These are phyloP conservation scores for Syncephalis plumigaleata DNA, from an alignment of 371 early-diverging fungal genomes.

Conservation along the genomic window DNA sequence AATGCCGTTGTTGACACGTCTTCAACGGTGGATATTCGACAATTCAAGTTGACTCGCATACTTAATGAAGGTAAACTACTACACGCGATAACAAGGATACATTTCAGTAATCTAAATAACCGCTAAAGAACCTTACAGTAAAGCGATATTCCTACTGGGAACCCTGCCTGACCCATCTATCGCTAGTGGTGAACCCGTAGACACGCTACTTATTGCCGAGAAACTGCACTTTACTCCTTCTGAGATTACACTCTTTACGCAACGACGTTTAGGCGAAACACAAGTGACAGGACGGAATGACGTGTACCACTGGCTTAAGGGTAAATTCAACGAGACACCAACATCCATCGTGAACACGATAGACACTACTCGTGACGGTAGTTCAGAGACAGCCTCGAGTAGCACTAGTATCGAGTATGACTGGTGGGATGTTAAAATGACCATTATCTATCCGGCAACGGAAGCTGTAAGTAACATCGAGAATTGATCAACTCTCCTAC, in stretches of 20 bases:
- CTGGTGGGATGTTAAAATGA: conserved; percentile 28
- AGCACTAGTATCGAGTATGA: neutral
- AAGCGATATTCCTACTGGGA: no score
- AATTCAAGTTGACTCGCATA: no score
- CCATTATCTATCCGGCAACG: conserved; percentile 41
- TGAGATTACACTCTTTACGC: conserved; percentile 14
- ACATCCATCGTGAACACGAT: no score
- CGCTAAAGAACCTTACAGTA: no score
- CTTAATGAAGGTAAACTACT: no score
- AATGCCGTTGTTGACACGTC: no score
- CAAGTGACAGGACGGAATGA: conserved; percentile 26
- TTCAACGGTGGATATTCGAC: no score
- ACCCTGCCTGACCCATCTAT: no score
- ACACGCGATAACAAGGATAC: neutral
- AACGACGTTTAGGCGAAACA: conserved; percentile 11
- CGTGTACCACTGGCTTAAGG: conserved; percentile 36
- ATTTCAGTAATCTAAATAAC: neutral
- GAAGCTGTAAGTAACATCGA: conserved; percentile 13
- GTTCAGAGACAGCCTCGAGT: neutral
- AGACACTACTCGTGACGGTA: conserved; percentile 11
- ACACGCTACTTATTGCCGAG: conserved; percentile 15
- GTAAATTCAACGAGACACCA: no score
- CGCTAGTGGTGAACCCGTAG: no score
- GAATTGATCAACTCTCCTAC: no score
- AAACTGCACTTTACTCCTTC: conserved; percentile 25